phyloP scores from a whole-genome alignment of 805 yeast genomes.

The Ogataea saltuana region DNA sequence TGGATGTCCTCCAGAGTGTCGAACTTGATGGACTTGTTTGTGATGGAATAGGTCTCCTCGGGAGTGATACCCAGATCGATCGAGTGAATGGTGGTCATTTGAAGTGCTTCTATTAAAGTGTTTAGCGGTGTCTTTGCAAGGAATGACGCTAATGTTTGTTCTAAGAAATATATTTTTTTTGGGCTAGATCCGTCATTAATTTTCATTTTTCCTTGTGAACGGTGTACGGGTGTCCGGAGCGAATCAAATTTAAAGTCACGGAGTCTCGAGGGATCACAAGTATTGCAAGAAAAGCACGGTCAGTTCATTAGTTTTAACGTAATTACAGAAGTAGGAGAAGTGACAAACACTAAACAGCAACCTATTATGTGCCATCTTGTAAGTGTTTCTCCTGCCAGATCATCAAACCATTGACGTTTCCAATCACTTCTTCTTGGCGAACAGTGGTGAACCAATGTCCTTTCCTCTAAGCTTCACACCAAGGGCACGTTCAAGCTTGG shows the following conservation, averaged over 20 bases:
- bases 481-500: conserved; percentile 88
- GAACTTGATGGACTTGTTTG: conserved; percentile 75
- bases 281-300: conserved; percentile 5
- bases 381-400: background rate
- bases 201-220: no score
- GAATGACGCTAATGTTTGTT: no score
- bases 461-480: conserved; percentile 97
- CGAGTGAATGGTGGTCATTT: conserved; percentile 38
- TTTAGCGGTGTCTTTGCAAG: no score
- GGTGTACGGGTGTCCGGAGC: no score
- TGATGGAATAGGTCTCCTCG: conserved; percentile 57
- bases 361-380: no score
- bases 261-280: background rate
- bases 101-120: no score
- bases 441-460: conserved; percentile 87
- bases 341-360: no score
- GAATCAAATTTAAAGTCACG: no score
- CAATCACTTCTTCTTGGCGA: conserved; percentile 49
- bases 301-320: conserved; percentile 5
- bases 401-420: background rate
- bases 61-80: conserved; percentile 43
- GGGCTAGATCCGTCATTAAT: no score
- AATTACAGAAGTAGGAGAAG: conserved; percentile 2
- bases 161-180: conserved; percentile 6
- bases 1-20: conserved; percentile 71